Conservation (phyloP, 768 basidiomycete genomes). For the Lentinus brumalis region DNA sequence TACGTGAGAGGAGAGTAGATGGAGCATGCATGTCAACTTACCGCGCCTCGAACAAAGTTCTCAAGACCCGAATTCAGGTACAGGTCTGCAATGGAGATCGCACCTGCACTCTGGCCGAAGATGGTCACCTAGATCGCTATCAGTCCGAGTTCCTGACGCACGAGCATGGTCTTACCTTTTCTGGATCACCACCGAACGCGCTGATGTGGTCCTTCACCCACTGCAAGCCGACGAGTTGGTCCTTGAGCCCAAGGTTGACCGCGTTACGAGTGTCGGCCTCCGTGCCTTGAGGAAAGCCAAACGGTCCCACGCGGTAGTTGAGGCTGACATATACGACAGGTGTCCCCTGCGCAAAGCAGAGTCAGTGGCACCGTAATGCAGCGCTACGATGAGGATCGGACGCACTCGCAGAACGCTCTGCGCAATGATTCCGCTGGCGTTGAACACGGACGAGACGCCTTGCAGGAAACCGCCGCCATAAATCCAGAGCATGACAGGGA, state of each 20-base stretch:
- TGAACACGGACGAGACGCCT: not conserved
- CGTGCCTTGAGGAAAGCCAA: constrained; percentile 48
- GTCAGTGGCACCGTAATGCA: not conserved
- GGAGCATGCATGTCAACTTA: constrained; percentile 4
- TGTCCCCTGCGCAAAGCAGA: constrained; percentile 5
- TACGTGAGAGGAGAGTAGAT: not conserved
- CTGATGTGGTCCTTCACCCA: constrained; percentile 69
- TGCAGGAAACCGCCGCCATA: constrained; percentile 43
- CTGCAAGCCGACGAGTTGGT: constrained; percentile 69
- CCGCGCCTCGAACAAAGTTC: constrained; percentile 26
- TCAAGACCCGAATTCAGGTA: constrained; percentile 31
- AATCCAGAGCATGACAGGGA: constrained; percentile 50
- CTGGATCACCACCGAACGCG: constrained; percentile 62
- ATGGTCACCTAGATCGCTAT: constrained; percentile 33
- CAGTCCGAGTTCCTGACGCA: not conserved
- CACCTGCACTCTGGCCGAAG: constrained; percentile 44
- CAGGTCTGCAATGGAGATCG: constrained; percentile 35
- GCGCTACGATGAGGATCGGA: not conserved
- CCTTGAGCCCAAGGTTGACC: constrained; percentile 69
- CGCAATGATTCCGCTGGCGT: not conserved
- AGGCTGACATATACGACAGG: constrained; percentile 47
- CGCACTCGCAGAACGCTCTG: constrained; percentile 5
- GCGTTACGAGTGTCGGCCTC: constrained; percentile 42
- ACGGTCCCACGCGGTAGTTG: constrained; percentile 52
- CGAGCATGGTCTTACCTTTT: constrained; percentile 32